phyloP scores from a whole-genome alignment of 1,139 yeast species.

The Hyphopichia khmerensis region DNA sequence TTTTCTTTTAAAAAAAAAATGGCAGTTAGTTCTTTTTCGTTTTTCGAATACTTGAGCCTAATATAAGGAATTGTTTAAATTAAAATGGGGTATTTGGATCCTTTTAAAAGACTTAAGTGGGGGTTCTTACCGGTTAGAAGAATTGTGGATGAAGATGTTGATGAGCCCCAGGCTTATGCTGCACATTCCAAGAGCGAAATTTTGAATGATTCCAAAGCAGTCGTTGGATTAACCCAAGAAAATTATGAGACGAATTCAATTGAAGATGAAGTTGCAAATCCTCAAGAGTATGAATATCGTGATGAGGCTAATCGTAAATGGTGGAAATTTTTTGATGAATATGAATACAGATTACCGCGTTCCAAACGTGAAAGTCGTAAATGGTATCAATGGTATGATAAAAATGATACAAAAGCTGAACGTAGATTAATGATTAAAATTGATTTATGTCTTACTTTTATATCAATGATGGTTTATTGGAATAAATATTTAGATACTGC shows the following conservation, averaged over 20 bases:
- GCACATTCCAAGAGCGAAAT: not conserved
- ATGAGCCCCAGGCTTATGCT: not conserved
- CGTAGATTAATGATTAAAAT: slow-evolving; percentile 57
- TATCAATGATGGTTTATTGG: slow-evolving; percentile 67
- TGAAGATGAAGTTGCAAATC: slow-evolving; percentile 3
- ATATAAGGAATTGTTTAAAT: too few species aligned
- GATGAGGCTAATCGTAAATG: slow-evolving; percentile 64
- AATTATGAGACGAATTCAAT: slow-evolving; percentile 3
- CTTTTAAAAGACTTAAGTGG: slow-evolving; percentile 43
- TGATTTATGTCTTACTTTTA: slow-evolving; percentile 59
- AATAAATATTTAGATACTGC: slow-evolving; percentile 39
- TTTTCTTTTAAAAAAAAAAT: too few species aligned
- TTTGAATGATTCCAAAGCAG: slow-evolving; percentile 1
- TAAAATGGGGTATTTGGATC: slow-evolving; percentile 12
- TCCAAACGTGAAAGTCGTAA: slow-evolving; percentile 35
- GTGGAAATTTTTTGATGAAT: slow-evolving; percentile 65
- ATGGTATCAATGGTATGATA: slow-evolving; percentile 68
- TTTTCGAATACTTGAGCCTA: too few species aligned
- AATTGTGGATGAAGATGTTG: slow-evolving; percentile 28
- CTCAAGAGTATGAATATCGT: slow-evolving; percentile 41
- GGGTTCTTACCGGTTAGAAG: slow-evolving; percentile 50
- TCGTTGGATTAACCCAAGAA: slow-evolving; percentile 2
- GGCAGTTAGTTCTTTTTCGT: too few species aligned
- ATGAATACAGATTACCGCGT: slow-evolving; percentile 51
- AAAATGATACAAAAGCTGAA: slow-evolving; percentile 54